These are phyloP conservation scores for Penicillium sp. DNA, from an alignment of 2,329 filamentous ascomycete species.

Conservation along the genomic window DNA sequence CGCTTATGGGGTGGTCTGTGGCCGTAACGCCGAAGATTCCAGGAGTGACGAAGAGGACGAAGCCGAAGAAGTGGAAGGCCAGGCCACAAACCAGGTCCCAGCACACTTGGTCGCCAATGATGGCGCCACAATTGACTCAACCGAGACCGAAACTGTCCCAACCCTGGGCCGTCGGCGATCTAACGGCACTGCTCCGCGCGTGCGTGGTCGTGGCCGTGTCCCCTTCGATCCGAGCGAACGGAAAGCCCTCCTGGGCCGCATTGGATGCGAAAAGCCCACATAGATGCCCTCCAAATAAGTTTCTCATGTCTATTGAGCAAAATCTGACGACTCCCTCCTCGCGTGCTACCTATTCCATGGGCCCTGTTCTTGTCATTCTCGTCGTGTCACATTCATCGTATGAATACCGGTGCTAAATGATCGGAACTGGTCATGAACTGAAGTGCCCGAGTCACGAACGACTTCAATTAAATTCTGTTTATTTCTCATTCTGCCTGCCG, in stretches of 20 bases:
- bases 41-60: conserved; percentile 74
- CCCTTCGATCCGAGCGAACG: conserved; percentile 42
- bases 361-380: conserved; percentile 3
- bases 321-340: conserved; percentile 18
- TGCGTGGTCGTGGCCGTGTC: conserved; percentile 38
- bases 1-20: conserved; percentile 69
- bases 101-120: conserved; percentile 25
- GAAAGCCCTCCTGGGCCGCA: conserved; percentile 75
- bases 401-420: background rate
- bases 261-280: conserved; percentile 72
- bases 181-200: conserved; percentile 34
- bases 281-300: conserved; percentile 13
- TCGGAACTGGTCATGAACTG: conserved; percentile 9
- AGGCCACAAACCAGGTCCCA: conserved; percentile 27
- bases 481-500: conserved; percentile 9
- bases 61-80: conserved; percentile 41
- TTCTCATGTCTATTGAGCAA: conserved; percentile 5
- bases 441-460: conserved; percentile 22
- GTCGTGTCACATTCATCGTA: background rate
- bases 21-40: conserved; percentile 76
- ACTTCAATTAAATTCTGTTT: conserved; percentile 16
- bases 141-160: conserved; percentile 27
- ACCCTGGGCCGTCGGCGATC: conserved; percentile 34
- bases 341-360: conserved; percentile 17
- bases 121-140: conserved; percentile 19